Evolutionary conservation across 1,284 basidiomycete genomes (phyloP), one percentile per base, ranked within the genome.

Genomic region (Irpex sp.): DNA sequence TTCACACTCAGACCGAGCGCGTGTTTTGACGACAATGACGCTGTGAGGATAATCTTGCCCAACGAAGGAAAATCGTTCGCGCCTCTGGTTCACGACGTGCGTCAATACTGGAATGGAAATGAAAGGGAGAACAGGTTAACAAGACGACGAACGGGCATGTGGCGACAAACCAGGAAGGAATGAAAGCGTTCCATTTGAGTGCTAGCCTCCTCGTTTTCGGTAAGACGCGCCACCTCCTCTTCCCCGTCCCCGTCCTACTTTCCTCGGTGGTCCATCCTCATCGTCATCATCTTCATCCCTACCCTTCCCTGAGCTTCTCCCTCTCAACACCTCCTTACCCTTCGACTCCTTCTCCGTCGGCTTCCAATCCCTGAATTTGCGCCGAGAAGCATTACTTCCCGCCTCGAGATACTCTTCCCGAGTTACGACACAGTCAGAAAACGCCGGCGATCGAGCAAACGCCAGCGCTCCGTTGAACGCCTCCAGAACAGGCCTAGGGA

Each of bases 401-500:
- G 82, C 83, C 75, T 96, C 94, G 60, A 85, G 78, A 76, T 95
- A 97, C 71, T 96, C 93, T 58, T 84, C 84, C 46, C 90, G 80
- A 2, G 92, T 93, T 67, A 95, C 85, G 11, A 81, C 78, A 58
- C 78, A 75, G 53, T 81, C 76, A 1, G 76, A 65, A 69, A 90
- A 87, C 61, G 79, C 78, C 13, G 86, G 78, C 50, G 79, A 79
- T 58, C 75, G 76, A 49, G 86, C 83, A 67, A 94, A 84, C 7
- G 79, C 76, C 61, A 84, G 75, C 0, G 91, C 92, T 47, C 90
- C 84, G 61, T 80, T 78, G 75, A 92, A 95, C 0, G 87, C 85
- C 74, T 89, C 89, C 60, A 84, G 83, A 66, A 88, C 81, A n/a
- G 94, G 88, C 67, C 92, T 94, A 71, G 17, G n/a, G 53, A 3